Conservation (phyloP, 352 stramenopile genomes). For the Phytopythium ostracodes region DNA sequence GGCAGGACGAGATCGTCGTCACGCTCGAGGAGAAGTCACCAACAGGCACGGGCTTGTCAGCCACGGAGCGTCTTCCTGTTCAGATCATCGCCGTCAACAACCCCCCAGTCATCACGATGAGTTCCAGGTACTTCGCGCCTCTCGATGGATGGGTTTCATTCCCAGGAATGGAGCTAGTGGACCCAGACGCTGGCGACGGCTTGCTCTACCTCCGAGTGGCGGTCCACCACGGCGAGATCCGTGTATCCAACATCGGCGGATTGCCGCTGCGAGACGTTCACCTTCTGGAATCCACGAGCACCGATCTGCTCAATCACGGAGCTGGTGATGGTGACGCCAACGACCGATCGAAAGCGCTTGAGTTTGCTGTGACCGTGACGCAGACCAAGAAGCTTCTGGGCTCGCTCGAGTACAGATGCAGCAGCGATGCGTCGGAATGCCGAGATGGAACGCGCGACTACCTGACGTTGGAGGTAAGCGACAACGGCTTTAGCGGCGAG, state of each 20-base stretch:
- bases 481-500: conserved; percentile 50
- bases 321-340: neutral
- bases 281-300: neutral
- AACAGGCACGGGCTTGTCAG: neutral
- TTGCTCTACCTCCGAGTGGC: conserved; percentile 42
- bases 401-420: conserved; percentile 38
- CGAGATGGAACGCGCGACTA: conserved; percentile 23
- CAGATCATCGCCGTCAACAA: conserved; percentile 44
- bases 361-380: conserved; percentile 30
- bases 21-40: conserved; percentile 24
- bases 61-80: conserved; percentile 32
- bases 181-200: conserved; percentile 38
- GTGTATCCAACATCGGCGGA: neutral
- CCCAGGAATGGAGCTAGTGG: conserved; percentile 20
- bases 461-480: conserved; percentile 44
- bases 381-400: conserved; percentile 20
- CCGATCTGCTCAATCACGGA: neutral
- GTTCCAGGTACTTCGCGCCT: conserved; percentile 22
- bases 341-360: conserved; percentile 10
- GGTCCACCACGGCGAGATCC: conserved; percentile 31
- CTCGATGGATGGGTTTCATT: conserved; percentile 26
- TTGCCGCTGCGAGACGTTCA: neutral
- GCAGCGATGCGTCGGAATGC: conserved; percentile 22
- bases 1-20: conserved; percentile 35
- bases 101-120: conserved; percentile 29